These are phyloP conservation scores for Nemania abortiva DNA, from an alignment of 2,329 filamentous ascomycete species.

Conservation along the genomic window DNA sequence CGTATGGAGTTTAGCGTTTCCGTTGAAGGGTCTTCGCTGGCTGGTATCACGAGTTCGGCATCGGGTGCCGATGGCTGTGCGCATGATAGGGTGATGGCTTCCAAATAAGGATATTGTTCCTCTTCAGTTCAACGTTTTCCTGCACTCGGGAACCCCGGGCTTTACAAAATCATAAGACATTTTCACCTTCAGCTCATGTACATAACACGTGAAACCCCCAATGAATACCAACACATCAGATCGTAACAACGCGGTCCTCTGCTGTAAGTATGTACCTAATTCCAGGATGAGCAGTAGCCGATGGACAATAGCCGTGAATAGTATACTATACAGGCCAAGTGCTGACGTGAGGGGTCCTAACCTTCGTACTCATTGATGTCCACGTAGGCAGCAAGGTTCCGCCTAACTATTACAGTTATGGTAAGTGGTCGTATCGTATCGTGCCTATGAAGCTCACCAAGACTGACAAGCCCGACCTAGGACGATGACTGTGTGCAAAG, in stretches of 20 bases:
- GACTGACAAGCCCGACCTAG: background rate
- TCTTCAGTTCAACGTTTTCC: background rate
- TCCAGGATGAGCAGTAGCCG: no score
- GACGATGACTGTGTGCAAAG: slow-evolving; percentile 3
- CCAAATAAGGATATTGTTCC: background rate
- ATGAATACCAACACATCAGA: background rate
- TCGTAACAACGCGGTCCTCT: background rate
- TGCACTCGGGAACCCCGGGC: background rate
- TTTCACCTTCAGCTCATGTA: background rate
- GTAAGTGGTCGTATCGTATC: background rate
- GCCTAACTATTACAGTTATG: background rate
- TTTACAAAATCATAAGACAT: background rate
- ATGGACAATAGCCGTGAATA: no score
- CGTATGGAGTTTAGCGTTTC: background rate
- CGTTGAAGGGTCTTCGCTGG: background rate
- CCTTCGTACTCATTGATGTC: background rate
- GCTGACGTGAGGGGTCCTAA: no score
- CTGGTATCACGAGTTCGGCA: background rate
- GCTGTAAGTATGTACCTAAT: no score
- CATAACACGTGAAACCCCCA: background rate
- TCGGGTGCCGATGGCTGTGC: background rate
- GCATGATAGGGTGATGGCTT: background rate
- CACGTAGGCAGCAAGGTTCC: background rate
- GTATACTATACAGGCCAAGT: no score
- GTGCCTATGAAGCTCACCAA: background rate